phyloP scores from a whole-genome alignment of 129 eudicot genomes.

The carrot (Daucus carota) region DNA sequence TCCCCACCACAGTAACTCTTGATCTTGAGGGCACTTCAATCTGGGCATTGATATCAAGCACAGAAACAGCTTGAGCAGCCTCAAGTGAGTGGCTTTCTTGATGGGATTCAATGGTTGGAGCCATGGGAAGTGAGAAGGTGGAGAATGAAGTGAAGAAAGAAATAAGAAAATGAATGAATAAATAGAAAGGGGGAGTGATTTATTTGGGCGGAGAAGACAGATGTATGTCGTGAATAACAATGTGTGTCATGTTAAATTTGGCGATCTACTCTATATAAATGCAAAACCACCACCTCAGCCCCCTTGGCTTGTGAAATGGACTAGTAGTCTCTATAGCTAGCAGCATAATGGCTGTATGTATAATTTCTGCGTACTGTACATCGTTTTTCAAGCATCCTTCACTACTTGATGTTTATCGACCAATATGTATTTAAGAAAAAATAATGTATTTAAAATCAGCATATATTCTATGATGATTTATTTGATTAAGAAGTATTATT shows the following conservation, averaged over 20 bases:
- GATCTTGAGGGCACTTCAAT: constrained; percentile 35
- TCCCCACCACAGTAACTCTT: constrained; percentile 80
- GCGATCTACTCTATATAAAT: constrained; percentile 43
- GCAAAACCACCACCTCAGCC: neutral
- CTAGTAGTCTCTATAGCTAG: neutral
- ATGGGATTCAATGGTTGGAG: constrained; percentile 27
- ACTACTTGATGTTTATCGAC: too few relatives aligned
- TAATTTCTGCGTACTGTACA: too few relatives aligned
- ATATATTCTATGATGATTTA: too few relatives aligned
- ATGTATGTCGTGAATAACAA: constrained; percentile 49
- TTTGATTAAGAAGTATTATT: too few relatives aligned
- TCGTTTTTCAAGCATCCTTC: too few relatives aligned
- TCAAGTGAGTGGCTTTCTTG: constrained; percentile 12
- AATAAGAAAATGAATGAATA: neutral
- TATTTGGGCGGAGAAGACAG: constrained; percentile 59
- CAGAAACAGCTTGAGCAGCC: constrained; percentile 9
- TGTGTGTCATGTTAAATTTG: constrained; percentile 32
- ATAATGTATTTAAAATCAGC: too few relatives aligned
- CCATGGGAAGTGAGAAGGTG: constrained; percentile 21
- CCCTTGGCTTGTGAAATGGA: neutral
- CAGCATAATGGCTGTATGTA: too few relatives aligned
- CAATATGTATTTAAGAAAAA: too few relatives aligned
- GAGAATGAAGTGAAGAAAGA: constrained; percentile 5
- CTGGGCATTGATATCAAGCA: constrained; percentile 12
- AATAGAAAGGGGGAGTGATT: constrained; percentile 14